Evolutionary conservation across 352 stramenopile genomes (phyloP), one percentile per base, ranked within the genome.

Genomic region (Halophytophthora polymorphica): DNA sequence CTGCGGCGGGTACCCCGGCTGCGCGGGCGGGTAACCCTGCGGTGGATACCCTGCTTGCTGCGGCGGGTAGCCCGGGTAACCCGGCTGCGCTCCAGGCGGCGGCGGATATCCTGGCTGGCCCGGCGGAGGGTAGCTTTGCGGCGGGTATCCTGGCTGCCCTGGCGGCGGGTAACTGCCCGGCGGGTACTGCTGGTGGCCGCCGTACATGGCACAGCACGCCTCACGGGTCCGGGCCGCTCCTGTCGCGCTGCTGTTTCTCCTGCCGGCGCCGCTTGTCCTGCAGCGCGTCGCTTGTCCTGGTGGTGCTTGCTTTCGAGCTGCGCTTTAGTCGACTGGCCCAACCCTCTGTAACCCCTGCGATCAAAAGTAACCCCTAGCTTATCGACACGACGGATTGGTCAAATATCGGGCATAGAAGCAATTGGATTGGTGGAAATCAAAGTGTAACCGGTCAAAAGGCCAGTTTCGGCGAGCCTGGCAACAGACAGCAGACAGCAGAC

Each of bases 1-100:
- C 28, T 66, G 53, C 56, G 61, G 53, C 12, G 43, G 46, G 23
- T 81, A 79, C 0, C 58, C 59, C 19, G 56, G 54, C n/a, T 57
- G 60, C 40, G 43, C 56, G 41, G 54, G 37, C 33, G 49, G 50
- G 22, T 68, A 61, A 5, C 64, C 50, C 37, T 58, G 53, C n/a
- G 56, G 55, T 6, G 55, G 52, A 58, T 77, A 66, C 18, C 67
- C 33, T 49, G 64, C 64, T 38, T 62, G 69, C 25, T 7, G 33
- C n/a, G 45, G 58, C 35, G 46, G 57, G n/a, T 66, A 69, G 19
- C 37, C 58, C 42, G 45, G 45, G 29, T 45, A 53, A 8, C 25
- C 25, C 25, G 25, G 25, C 25, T 31, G 25, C 15, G 29, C 36
- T 21, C 34, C 39, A 3, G 34, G 17, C 18, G 56, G 45, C 0